phyloP scores from a whole-genome alignment of 2,329 filamentous ascomycete species.

The Aureobasidium sp. region DNA sequence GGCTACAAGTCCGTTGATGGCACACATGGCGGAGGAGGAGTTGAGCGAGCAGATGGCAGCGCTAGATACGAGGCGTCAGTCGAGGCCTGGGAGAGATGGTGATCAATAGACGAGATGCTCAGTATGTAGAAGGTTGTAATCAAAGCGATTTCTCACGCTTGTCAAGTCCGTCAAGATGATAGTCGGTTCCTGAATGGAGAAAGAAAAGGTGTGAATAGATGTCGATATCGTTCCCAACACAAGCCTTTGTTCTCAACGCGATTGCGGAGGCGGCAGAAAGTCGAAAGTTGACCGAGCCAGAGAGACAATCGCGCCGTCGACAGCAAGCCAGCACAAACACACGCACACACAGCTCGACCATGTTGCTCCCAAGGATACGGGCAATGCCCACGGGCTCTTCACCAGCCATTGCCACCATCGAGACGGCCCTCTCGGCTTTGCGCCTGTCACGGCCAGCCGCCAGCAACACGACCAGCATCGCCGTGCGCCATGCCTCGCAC shows the following conservation, averaged over 20 bases:
- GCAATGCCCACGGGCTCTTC: conserved; percentile 5
- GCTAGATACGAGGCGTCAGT: not conserved
- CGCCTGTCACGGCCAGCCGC: conserved; percentile 20
- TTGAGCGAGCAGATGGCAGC: not conserved
- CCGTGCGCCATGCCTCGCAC: conserved; percentile 53
- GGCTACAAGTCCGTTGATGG: not conserved
- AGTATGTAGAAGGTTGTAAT: not conserved
- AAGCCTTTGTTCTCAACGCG: not conserved
- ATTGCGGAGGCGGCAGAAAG: conserved; percentile 10
- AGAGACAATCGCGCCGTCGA: not conserved
- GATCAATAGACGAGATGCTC: not conserved
- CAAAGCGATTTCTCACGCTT: too few species aligned
- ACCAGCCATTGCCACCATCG: conserved; percentile 15
- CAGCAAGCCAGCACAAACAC: not conserved
- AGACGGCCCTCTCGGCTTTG: conserved; percentile 24
- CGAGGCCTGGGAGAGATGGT: not conserved
- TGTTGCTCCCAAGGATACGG: conserved; percentile 15
- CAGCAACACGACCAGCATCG: conserved; percentile 13
- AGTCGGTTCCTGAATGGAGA: too few species aligned
- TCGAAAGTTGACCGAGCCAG: not conserved
- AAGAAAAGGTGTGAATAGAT: not conserved
- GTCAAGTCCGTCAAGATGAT: too few species aligned
- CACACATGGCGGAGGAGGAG: not conserved
- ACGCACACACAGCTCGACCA: conserved; percentile 3
- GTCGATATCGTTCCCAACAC: not conserved